Conservation (phyloP, 2,329 filamentous ascomycete species). For the Aureobasidium pullulans region DNA sequence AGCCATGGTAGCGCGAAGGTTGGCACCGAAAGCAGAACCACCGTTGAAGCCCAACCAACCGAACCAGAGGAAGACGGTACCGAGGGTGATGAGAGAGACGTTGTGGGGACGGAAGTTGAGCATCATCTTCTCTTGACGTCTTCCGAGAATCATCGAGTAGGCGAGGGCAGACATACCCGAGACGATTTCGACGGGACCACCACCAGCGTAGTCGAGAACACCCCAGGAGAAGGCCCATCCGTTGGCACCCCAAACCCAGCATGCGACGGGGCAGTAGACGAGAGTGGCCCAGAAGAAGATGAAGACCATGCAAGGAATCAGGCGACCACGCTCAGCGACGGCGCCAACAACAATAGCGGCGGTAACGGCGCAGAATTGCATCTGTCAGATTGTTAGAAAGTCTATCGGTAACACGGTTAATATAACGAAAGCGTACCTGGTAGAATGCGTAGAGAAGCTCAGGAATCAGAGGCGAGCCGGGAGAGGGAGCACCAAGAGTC, state of each 20-base stretch:
- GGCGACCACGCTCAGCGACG: conserved; percentile 86
- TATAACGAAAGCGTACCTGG: conserved; percentile 49
- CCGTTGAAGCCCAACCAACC: conserved; percentile 99
- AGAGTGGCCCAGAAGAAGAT: conserved; percentile 93
- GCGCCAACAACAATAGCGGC: conserved; percentile 86
- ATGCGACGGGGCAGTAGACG: conserved; percentile 93
- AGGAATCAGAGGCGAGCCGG: conserved; percentile 79
- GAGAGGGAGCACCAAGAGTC: conserved; percentile 75
- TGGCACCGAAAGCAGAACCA: conserved; percentile 54
- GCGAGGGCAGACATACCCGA: conserved; percentile 89
- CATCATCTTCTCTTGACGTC: conserved; percentile 99
- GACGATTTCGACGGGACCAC: conserved; percentile 92
- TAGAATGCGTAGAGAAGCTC: conserved; percentile 92
- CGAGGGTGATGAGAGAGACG: conserved; percentile 92
- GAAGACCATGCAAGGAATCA: conserved; percentile 92
- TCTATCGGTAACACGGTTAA: background rate
- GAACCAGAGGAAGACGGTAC: conserved; percentile 94
- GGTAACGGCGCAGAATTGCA: conserved; percentile 96
- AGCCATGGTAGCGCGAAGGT: conserved; percentile 88
- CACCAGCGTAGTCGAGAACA: conserved; percentile 92
- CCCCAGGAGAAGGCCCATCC: conserved; percentile 90
- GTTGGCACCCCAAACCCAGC: conserved; percentile 93
- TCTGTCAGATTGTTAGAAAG: conserved; percentile 42
- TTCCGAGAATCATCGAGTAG: conserved; percentile 91
- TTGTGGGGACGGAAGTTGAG: conserved; percentile 99